phyloP scores from a whole-genome alignment of 2,329 filamentous ascomycete genomes.

The Pseudogymnoascus sp. region DNA sequence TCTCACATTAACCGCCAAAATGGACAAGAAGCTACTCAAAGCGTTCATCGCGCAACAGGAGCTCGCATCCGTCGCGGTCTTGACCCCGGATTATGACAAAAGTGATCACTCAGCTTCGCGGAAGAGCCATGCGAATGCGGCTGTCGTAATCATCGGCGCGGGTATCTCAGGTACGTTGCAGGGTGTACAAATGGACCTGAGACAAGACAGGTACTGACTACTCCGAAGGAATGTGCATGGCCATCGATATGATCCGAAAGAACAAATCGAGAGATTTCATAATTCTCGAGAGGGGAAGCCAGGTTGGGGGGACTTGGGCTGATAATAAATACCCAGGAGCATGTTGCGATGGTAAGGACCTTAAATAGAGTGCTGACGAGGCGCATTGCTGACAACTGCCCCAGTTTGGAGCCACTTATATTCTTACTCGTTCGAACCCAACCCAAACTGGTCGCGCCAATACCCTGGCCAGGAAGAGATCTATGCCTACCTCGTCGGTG shows the following conservation, averaged over 20 bases:
- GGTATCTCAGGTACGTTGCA: conserved; percentile 41
- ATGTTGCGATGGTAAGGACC: conserved; percentile 41
- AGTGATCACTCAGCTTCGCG: neutral
- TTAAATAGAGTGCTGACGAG: neutral
- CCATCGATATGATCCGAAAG: conserved; percentile 48
- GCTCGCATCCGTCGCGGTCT: neutral
- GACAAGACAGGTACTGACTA: neutral
- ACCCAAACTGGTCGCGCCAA: conserved; percentile 49
- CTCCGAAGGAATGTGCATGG: conserved; percentile 44
- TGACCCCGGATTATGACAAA: conserved; percentile 3
- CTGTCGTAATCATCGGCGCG: conserved; percentile 51
- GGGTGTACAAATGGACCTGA: neutral
- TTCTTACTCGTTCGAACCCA: conserved; percentile 55
- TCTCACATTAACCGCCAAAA: neutral
- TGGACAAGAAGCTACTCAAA: conserved; percentile 1
- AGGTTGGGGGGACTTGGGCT: conserved; percentile 46
- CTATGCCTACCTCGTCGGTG: conserved; percentile 44
- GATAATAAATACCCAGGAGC: conserved; percentile 52
- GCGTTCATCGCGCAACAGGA: neutral
- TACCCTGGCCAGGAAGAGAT: conserved; percentile 57
- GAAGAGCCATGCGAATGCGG: neutral
- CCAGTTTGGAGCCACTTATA: conserved; percentile 44
- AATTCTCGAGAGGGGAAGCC: conserved; percentile 47
- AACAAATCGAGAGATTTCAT: conserved; percentile 49
- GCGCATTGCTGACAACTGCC: conserved; percentile 20